Conservation (phyloP, 176 grass and related monocot species). For the Carex parvula region DNA sequence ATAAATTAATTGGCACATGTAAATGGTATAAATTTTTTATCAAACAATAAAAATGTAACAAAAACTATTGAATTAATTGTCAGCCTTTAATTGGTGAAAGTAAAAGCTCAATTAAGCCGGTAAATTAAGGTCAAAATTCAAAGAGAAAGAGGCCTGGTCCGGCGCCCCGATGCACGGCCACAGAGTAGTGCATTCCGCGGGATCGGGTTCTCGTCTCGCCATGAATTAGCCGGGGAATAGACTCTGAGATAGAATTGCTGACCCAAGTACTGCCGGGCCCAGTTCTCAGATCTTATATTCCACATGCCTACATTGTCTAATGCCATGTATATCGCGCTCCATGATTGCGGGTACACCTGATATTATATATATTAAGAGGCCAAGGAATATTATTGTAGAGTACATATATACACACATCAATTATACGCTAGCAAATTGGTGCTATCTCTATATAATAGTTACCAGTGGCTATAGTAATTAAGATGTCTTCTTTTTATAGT, state of each 20-base stretch:
- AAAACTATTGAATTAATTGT: conserved; percentile 17
- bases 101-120: neutral
- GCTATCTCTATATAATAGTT: neutral
- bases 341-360: conserved; percentile 85
- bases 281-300: conserved; percentile 91
- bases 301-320: conserved; percentile 97
- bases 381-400: neutral
- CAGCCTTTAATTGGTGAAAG: conserved; percentile 58
- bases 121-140: conserved; percentile 21
- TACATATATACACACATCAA: neutral
- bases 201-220: conserved; percentile 91
- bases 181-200: conserved; percentile 88
- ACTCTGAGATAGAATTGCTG: conserved; percentile 95
- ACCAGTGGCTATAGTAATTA: neutral
- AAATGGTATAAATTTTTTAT: neutral
- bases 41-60: neutral
- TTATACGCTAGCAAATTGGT: neutral
- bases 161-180: conserved; percentile 66
- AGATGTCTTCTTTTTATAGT: neutral
- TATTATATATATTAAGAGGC: neutral
- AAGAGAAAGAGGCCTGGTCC: conserved; percentile 86
- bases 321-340: conserved; percentile 91
- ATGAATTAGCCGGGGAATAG: conserved; percentile 83
- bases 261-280: conserved; percentile 81
- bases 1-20: neutral